Percentiles rank a stretch among this genome's conserved stretches.
These are phyloP conservation scores for Colletotrichum filicis DNA, from an alignment of 2,329 filamentous ascomycete species.

Conservation along the genomic window DNA sequence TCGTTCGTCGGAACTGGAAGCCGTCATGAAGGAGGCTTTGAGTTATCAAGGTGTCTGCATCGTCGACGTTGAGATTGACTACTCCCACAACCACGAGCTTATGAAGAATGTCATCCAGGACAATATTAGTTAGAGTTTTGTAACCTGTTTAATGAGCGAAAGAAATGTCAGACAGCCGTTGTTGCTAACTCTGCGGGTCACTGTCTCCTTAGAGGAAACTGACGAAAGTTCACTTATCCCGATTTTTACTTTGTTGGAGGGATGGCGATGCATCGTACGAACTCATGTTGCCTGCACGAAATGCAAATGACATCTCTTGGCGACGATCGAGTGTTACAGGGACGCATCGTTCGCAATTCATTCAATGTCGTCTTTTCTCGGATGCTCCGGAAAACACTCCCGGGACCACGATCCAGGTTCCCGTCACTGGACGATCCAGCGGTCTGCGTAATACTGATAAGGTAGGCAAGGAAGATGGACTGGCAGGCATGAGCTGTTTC, in stretches of 20 bases:
- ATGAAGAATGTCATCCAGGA: conserved; percentile 50
- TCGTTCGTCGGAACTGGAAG: conserved; percentile 50
- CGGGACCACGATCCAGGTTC: background rate
- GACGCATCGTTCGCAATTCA: background rate
- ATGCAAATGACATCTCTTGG: background rate
- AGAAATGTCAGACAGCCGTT: background rate
- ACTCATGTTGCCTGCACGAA: background rate
- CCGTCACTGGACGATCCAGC: background rate
- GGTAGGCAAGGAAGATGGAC: background rate
- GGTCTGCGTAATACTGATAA: no score
- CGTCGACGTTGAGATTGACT: conserved; percentile 60
- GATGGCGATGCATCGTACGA: background rate
- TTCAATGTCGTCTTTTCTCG: background rate
- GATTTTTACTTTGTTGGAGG: background rate
- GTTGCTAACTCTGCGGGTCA: background rate
- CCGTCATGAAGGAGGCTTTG: conserved; percentile 55
- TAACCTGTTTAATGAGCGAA: background rate
- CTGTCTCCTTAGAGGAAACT: background rate
- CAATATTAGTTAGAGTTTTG: conserved; percentile 33
- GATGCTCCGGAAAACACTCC: background rate
- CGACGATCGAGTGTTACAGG: background rate
- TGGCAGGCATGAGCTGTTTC: background rate
- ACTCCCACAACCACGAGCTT: conserved; percentile 52
- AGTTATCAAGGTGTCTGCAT: conserved; percentile 53
- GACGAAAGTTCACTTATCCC: background rate